Percentiles rank a stretch among this genome's conserved stretches.
Conservation (phyloP, 2,329 filamentous ascomycete species). For the Fusarium nelsonii region DNA sequence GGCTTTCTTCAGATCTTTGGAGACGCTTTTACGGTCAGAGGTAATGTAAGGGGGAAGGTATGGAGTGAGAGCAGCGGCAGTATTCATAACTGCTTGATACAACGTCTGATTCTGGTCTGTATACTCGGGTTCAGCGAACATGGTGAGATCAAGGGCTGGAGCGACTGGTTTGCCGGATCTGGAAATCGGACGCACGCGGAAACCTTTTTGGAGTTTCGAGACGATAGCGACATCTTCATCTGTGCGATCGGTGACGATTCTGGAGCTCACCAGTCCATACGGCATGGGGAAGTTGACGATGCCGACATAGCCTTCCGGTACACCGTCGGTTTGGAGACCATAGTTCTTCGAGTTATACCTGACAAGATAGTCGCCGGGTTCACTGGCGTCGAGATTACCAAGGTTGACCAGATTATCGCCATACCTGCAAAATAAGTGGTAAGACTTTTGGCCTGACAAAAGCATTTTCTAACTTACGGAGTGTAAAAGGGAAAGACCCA, state of each 20-base stretch:
- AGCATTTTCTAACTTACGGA: not conserved
- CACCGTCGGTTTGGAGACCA: not conserved
- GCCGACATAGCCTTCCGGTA: not conserved
- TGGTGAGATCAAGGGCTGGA: not conserved
- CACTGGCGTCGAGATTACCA: not conserved
- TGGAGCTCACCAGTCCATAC: not conserved
- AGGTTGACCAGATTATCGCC: not conserved
- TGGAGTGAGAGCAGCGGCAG: not conserved
- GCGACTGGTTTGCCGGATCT: not conserved
- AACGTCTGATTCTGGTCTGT: not conserved
- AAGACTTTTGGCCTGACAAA: fast-evolving
- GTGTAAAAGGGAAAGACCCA: not conserved
- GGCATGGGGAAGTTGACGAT: not conserved
- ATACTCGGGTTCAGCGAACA: not conserved
- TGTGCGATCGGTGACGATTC: not conserved
- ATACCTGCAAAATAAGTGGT: not conserved
- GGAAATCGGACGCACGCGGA: too few relatives aligned
- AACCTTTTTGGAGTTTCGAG: too few relatives aligned
- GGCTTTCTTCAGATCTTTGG: not conserved
- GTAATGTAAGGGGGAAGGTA: not conserved
- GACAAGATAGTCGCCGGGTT: not conserved
- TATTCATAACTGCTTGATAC: not conserved
- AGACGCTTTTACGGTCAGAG: not conserved
- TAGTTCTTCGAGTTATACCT: not conserved
- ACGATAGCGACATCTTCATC: not conserved